phyloP scores from a whole-genome alignment of 1,139 yeast genomes.

The Diutina rugosa region DNA sequence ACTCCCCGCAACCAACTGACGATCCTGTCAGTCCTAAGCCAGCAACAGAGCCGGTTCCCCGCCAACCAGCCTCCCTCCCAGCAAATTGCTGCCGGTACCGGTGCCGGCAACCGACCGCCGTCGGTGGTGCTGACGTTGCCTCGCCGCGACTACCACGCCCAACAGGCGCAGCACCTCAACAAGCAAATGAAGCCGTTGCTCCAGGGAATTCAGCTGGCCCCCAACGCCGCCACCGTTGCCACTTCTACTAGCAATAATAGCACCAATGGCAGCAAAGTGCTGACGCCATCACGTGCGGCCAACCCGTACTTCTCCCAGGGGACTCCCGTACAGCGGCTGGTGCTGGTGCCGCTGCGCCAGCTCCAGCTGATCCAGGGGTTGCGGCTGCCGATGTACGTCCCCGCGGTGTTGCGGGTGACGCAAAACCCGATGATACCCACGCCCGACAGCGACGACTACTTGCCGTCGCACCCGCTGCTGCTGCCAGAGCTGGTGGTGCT shows the following conservation, averaged over 20 bases:
- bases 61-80: background rate
- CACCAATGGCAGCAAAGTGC: background rate
- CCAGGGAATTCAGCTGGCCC: background rate
- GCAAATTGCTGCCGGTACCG: background rate
- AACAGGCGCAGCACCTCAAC: background rate
- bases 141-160: background rate
- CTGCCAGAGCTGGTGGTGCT: background rate
- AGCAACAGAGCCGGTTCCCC: background rate
- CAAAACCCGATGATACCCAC: background rate
- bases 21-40: background rate
- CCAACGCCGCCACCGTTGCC: background rate
- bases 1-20: background rate
- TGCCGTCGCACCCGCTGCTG: background rate
- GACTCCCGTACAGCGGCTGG: background rate
- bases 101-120: background rate
- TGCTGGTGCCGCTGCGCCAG: slow-evolving; percentile 6
- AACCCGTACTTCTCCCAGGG: background rate
- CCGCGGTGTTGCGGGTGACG: slow-evolving; percentile 53
- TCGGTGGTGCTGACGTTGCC: background rate
- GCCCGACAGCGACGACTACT: background rate
- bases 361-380: slow-evolving; percentile 55
- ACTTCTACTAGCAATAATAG: background rate
- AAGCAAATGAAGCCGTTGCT: background rate
- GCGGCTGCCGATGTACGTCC: slow-evolving; percentile 75
- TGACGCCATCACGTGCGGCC: background rate